Conservation (phyloP, 371 early-diverging fungal genomes). For the Apophysomyces variabilis region DNA sequence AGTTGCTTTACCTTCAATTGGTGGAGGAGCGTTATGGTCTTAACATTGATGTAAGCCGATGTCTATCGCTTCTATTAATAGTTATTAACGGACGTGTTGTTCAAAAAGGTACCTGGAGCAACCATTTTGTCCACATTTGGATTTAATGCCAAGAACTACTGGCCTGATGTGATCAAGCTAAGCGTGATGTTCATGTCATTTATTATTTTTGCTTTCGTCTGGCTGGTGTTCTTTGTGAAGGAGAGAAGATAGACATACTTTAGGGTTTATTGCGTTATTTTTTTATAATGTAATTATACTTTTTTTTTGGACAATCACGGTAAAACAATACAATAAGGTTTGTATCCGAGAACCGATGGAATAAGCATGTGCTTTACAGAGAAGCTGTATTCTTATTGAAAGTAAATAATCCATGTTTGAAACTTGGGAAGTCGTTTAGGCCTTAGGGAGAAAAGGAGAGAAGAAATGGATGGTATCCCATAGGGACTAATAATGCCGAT, state of each 20-base stretch:
- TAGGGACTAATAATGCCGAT: too few relatives aligned
- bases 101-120: conserved; percentile 75
- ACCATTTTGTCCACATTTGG: conserved; percentile 90
- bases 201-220: conserved; percentile 73
- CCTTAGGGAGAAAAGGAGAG: too few relatives aligned
- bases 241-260: conserved; percentile 67
- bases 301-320: conserved; percentile 7
- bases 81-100: conserved; percentile 3
- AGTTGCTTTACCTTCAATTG: conserved; percentile 77
- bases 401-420: too few relatives aligned
- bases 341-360: not conserved
- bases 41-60: conserved; percentile 67
- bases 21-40: conserved; percentile 83
- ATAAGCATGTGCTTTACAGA: not conserved
- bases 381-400: too few relatives aligned
- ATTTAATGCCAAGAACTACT: conserved; percentile 83
- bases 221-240: conserved; percentile 85
- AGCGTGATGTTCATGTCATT: conserved; percentile 65
- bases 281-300: not conserved
- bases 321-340: too few relatives aligned
- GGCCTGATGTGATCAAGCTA: conserved; percentile 79
- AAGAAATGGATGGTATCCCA: too few relatives aligned
- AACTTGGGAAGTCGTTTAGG: too few relatives aligned
- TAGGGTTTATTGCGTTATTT: not conserved
- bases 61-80: conserved; percentile 1